A percentile compares a stretch with the other conserved stretches of the same genome.
These are phyloP conservation scores for Vitis vinifera DNA, from an alignment of 164 flowering plant genomes.

Conservation along the genomic window ASM3070453v1 NC_081812.1:17112001-17112500, in stretches of 20 bases:
- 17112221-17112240: slow-evolving; percentile 38
- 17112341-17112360: not conserved
- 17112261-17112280: slow-evolving; percentile 35
- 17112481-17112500: slow-evolving; percentile 41
- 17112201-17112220: slow-evolving; percentile 43
- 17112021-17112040: slow-evolving; percentile 35
- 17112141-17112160: slow-evolving; percentile 33
- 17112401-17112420: slow-evolving; percentile 11
- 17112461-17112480: slow-evolving; percentile 48
- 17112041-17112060: slow-evolving; percentile 24
- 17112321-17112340: slow-evolving; percentile 26
- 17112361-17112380: slow-evolving; percentile 33
- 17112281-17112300: slow-evolving; percentile 26
- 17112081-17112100: slow-evolving; percentile 19
- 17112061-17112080: slow-evolving; percentile 20
- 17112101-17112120: slow-evolving; percentile 3
- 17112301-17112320: slow-evolving; percentile 37
- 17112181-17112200: slow-evolving; percentile 60
- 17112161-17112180: slow-evolving; percentile 39
- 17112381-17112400: slow-evolving; percentile 42
- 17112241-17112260: slow-evolving; percentile 24
- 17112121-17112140: slow-evolving; percentile 28
- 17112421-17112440: not conserved
- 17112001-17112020: slow-evolving; percentile 19
- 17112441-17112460: slow-evolving; percentile 27